These are phyloP conservation scores for Hyaloperonospora arabidopsidis DNA, from an alignment of 352 stramenopile genomes.

Conservation along the genomic window DNA sequence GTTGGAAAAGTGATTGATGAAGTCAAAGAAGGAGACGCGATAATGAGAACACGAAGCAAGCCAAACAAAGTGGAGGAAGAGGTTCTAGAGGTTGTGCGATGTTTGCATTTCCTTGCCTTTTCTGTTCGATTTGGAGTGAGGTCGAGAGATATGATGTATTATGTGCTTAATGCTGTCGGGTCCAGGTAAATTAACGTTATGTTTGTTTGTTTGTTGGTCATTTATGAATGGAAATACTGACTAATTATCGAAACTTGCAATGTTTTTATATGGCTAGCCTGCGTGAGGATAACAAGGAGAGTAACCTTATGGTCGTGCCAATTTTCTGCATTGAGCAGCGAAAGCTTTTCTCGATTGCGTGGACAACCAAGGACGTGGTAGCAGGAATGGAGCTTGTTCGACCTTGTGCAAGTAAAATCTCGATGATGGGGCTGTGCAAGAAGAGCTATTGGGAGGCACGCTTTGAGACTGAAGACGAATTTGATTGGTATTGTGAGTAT, in stretches of 20 bases:
- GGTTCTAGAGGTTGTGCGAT: conserved; percentile 26
- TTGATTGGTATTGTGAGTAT: conserved; percentile 57
- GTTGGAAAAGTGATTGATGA: conserved; percentile 10
- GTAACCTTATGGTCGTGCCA: conserved; percentile 41
- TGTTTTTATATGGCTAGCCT: conserved; percentile 23
- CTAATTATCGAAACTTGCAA: too few species aligned
- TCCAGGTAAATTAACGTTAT: conserved; percentile 19
- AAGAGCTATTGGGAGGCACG: conserved; percentile 51
- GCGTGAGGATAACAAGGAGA: conserved; percentile 26
- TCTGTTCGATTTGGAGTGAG: conserved; percentile 39
- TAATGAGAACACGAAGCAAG: conserved; percentile 8
- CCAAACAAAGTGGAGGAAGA: conserved; percentile 17
- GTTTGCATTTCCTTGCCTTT: conserved; percentile 39
- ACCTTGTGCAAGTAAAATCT: conserved; percentile 43
- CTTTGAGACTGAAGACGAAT: conserved; percentile 44
- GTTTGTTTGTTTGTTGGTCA: too few species aligned
- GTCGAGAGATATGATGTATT: conserved; percentile 41
- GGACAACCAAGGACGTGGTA: conserved; percentile 28
- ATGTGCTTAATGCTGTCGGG: conserved; percentile 39
- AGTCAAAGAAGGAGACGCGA: conserved; percentile 11
- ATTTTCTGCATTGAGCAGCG: conserved; percentile 42
- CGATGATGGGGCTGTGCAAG: conserved; percentile 48
- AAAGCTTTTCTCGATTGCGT: conserved; percentile 41
- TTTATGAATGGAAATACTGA: too few species aligned
- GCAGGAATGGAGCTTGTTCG: conserved; percentile 30